phyloP scores from a whole-genome alignment of 306 rosid species.

The Sphenostylis stenocarpa region DNA sequence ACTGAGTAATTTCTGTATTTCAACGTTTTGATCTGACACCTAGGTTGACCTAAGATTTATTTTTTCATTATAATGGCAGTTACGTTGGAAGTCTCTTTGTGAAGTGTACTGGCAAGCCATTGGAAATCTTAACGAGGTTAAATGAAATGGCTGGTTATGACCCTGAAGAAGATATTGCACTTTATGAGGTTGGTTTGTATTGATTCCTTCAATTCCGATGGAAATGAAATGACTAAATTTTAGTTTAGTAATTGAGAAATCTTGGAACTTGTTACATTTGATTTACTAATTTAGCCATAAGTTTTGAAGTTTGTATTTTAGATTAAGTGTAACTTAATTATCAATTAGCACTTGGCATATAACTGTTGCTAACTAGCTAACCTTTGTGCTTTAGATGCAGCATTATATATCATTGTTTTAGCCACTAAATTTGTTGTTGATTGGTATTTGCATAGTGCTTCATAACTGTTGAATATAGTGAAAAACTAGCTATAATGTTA shows the following conservation, averaged over 20 bases:
- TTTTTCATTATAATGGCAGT: slow-evolving; percentile 34
- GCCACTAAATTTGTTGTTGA: not conserved
- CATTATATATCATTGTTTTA: slow-evolving; percentile 1
- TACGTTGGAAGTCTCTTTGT: slow-evolving; percentile 55
- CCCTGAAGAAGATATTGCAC: slow-evolving; percentile 49
- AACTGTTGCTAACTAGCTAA: not conserved
- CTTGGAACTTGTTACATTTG: not conserved
- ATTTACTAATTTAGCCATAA: not conserved
- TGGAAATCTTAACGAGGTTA: slow-evolving; percentile 36
- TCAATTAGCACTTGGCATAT: not conserved
- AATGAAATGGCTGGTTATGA: slow-evolving; percentile 55
- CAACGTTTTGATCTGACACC: not conserved
- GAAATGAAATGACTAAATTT: not conserved
- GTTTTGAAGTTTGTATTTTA: not conserved
- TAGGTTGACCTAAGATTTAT: slow-evolving; percentile 15
- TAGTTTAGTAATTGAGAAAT: not conserved
- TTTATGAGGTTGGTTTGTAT: slow-evolving; percentile 51
- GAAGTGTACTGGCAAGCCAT: slow-evolving; percentile 47
- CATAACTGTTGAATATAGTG: too few relatives aligned
- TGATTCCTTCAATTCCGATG: slow-evolving; percentile 7
- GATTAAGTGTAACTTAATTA: not conserved
- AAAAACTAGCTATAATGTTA: too few relatives aligned
- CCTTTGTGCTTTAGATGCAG: not conserved
- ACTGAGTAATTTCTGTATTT: slow-evolving; percentile 20
- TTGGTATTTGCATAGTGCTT: too few relatives aligned